Conservation (phyloP, 164 flowering plant genomes). For the Vitis riparia region DNA sequence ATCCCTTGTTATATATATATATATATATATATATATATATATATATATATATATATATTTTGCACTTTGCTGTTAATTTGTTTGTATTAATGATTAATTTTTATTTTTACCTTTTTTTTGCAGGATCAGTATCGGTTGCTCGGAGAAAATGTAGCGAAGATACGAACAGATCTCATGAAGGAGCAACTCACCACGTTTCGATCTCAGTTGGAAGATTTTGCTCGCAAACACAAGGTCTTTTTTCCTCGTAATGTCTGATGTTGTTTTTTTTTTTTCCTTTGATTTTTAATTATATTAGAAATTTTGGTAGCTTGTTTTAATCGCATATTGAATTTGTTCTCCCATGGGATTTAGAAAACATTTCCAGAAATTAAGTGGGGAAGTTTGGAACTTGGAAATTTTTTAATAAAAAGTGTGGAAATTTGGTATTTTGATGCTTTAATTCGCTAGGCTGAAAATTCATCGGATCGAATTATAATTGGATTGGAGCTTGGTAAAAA, state of each 20-base stretch:
- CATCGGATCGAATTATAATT: too few relatives aligned
- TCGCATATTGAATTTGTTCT: too few relatives aligned
- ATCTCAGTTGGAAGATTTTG: conserved; percentile 91
- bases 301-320: too few relatives aligned
- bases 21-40: background rate
- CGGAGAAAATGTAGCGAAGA: conserved; percentile 94
- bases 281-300: too few relatives aligned
- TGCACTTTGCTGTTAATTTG: background rate
- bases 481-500: too few relatives aligned
- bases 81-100: background rate
- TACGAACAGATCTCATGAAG: conserved; percentile 91
- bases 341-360: too few relatives aligned
- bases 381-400: too few relatives aligned
- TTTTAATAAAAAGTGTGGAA: too few relatives aligned
- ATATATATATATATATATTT: background rate
- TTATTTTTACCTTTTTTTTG: background rate
- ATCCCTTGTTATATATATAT: background rate
- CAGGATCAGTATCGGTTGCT: conserved; percentile 89
- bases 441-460: too few relatives aligned
- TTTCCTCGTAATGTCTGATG: background rate
- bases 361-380: too few relatives aligned
- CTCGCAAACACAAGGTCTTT: conserved; percentile 93
- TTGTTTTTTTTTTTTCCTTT: too few relatives aligned
- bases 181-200: conserved; percentile 89
- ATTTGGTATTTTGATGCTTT: too few relatives aligned